Evolutionary conservation across 2,329 filamentous ascomycete genomes (phyloP).

Genomic region (Calonectria naviculata): DNA sequence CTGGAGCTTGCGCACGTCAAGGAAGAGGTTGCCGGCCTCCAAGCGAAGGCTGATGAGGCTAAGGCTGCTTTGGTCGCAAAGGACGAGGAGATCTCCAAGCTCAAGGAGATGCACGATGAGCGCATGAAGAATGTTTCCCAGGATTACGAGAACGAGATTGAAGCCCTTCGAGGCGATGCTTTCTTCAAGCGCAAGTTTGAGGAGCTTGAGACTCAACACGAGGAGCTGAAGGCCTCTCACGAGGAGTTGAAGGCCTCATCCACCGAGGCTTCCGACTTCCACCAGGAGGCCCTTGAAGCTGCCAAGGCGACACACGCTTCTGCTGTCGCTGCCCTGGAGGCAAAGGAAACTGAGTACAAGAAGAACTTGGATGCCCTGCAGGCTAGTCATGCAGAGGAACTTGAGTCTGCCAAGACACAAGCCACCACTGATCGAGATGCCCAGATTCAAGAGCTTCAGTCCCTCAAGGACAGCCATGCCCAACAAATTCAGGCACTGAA

Average conservation of each 20-base stretch:
- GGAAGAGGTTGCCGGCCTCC: conserved; percentile 59
- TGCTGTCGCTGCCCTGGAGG: conserved; percentile 58
- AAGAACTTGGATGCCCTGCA: conserved; percentile 65
- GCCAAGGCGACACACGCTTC: conserved; percentile 56
- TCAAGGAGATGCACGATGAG: conserved; percentile 67
- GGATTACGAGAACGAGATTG: conserved; percentile 74
- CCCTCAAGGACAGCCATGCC: conserved; percentile 66
- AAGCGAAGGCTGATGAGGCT: conserved; percentile 60
- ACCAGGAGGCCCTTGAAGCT: conserved; percentile 55
- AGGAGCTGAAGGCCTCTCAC: conserved; percentile 61
- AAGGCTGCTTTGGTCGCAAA: conserved; percentile 59
- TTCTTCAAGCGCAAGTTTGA: conserved; percentile 74
- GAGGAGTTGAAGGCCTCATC: conserved; percentile 57
- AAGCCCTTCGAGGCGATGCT: conserved; percentile 70
- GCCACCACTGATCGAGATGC: conserved; percentile 61
- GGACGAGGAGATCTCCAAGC: conserved; percentile 60
- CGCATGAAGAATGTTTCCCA: conserved; percentile 68
- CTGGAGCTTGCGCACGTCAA: conserved; percentile 53
- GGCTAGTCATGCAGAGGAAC: conserved; percentile 67
- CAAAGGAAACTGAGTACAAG: conserved; percentile 64
- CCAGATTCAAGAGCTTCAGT: conserved; percentile 61
- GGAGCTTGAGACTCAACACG: conserved; percentile 68
- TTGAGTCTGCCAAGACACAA: conserved; percentile 66
- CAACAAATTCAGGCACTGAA: conserved; percentile 59
- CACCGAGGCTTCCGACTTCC: conserved; percentile 48